A percentile compares a stretch with the other conserved stretches of the same genome.
These are phyloP conservation scores for Aureobasidium leucospermi DNA, from an alignment of 2,329 filamentous ascomycete species.

Conservation along the genomic window DNA sequence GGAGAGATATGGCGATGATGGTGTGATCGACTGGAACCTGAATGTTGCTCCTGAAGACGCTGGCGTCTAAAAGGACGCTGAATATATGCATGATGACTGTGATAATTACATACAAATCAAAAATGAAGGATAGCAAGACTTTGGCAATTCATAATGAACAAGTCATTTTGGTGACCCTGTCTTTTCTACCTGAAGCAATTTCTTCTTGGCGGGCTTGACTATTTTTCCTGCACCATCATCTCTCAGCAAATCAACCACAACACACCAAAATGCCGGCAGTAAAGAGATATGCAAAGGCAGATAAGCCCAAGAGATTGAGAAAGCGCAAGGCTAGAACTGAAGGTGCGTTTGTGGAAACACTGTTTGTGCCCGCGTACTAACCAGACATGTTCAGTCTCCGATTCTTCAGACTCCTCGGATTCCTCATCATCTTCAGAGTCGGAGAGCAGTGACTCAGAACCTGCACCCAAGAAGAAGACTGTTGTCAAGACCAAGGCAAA, in stretches of 20 bases:
- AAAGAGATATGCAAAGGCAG: background rate
- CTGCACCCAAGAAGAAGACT: background rate
- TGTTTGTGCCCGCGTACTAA: background rate
- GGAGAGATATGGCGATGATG: slow-evolving; percentile 68
- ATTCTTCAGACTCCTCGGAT: slow-evolving; percentile 9
- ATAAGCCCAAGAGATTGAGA: slow-evolving; percentile 9
- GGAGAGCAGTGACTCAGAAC: slow-evolving; percentile 5
- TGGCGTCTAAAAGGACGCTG: slow-evolving; percentile 26
- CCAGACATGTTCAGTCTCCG: background rate
- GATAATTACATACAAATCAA: background rate
- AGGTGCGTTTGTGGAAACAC: background rate
- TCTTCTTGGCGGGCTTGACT: background rate
- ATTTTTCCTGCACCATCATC: background rate
- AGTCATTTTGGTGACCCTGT: background rate
- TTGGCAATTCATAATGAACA: background rate
- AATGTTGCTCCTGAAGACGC: slow-evolving; percentile 39
- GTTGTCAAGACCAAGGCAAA: background rate
- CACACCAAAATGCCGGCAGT: slow-evolving; percentile 2
- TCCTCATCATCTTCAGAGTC: slow-evolving; percentile 2
- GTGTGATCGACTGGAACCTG: slow-evolving; percentile 78
- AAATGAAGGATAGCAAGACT: background rate
- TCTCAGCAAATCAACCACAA: background rate
- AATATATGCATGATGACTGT: background rate
- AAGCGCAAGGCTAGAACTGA: slow-evolving; percentile 11
- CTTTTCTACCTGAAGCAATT: background rate